Conservation (phyloP, 768 basidiomycete species). For the Naganishia randhawae region DNA sequence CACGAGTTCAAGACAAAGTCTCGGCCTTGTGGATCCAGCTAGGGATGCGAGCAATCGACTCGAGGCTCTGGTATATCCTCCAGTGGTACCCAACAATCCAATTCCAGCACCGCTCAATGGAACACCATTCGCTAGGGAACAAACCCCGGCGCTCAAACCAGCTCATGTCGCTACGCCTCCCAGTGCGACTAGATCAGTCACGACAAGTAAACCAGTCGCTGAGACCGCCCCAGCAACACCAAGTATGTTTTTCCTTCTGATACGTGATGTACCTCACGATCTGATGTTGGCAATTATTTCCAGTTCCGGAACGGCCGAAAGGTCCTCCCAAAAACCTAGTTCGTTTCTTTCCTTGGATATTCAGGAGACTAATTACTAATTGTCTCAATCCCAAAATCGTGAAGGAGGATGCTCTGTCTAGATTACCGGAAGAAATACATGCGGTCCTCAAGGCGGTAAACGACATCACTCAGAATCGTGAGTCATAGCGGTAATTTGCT, state of each 20-base stretch:
- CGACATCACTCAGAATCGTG: neutral
- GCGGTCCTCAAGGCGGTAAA: neutral
- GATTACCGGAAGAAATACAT: conserved; percentile 16
- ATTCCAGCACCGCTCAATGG: neutral
- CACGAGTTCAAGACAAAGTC: neutral
- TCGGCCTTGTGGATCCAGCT: neutral
- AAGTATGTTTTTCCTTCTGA: neutral
- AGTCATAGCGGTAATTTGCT: neutral
- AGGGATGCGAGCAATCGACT: neutral
- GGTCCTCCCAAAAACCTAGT: neutral
- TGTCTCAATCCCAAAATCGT: no score
- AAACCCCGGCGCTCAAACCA: neutral
- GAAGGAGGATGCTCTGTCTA: conserved; percentile 14
- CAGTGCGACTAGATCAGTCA: neutral
- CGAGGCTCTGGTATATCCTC: neutral
- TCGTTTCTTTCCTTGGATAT: neutral
- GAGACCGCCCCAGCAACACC: neutral
- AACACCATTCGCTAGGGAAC: neutral
- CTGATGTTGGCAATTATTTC: neutral
- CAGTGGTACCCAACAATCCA: neutral
- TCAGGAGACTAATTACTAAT: no score
- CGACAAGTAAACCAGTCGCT: neutral
- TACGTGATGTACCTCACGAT: neutral
- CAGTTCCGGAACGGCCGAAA: neutral
- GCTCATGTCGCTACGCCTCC: neutral